A percentile compares a stretch with the other conserved stretches of the same genome.
Evolutionary conservation across 306 rosid species (phyloP).

Genomic region (Rosa persica): DNA sequence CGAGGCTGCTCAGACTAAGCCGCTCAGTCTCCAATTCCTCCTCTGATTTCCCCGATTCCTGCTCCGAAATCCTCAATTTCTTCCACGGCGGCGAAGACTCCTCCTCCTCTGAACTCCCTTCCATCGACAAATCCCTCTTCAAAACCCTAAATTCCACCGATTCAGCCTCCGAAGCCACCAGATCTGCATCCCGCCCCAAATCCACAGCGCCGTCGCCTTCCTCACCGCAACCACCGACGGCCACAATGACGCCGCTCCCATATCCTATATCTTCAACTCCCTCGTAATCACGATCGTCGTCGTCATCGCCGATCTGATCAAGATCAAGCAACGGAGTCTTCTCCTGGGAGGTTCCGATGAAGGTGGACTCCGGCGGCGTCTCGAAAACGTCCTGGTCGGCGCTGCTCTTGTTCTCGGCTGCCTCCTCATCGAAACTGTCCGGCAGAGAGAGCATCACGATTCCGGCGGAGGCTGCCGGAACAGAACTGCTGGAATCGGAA

Average conservation of each 20-base stretch:
- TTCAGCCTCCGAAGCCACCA: conserved; percentile 34
- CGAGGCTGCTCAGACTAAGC: not conserved
- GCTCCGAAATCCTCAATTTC: conserved; percentile 26
- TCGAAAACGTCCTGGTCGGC: conserved; percentile 43
- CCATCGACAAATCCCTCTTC: conserved; percentile 14
- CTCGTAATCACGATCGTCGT: not conserved
- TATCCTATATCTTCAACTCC: not conserved
- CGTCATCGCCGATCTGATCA: not conserved
- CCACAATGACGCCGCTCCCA: not conserved
- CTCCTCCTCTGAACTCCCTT: conserved; percentile 12
- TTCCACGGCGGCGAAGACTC: conserved; percentile 21
- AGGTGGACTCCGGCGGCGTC: conserved; percentile 50
- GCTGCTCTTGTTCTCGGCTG: not conserved
- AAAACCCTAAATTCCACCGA: conserved; percentile 4
- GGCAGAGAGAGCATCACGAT: conserved; percentile 38
- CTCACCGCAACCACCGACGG: not conserved
- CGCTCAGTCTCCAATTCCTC: not conserved
- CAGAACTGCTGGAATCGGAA: not conserved
- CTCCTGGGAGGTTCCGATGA: conserved; percentile 27
- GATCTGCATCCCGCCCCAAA: conserved; percentile 33
- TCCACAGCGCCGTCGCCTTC: conserved; percentile 17
- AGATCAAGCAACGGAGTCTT: conserved; percentile 3
- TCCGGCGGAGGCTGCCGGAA: conserved; percentile 15
- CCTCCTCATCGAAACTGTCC: conserved; percentile 11
- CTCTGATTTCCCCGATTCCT: not conserved